Conservation (phyloP, 768 basidiomycete species). For the Rhizopogon rudus region DNA sequence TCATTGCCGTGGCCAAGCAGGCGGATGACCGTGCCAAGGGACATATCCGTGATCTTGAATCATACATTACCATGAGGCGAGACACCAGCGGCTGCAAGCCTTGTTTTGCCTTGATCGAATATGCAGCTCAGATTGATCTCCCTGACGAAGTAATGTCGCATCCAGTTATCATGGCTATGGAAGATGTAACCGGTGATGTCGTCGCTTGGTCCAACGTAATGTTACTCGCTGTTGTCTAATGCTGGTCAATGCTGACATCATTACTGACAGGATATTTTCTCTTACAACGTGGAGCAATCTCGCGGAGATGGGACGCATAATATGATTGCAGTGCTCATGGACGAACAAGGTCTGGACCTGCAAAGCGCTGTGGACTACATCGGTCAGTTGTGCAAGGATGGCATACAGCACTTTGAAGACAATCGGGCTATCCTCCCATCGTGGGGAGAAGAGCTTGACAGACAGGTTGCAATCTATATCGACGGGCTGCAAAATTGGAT, state of each 20-base stretch:
- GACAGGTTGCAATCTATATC: constrained; percentile 53
- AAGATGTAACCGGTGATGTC: constrained; percentile 45
- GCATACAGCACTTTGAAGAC: constrained; percentile 47
- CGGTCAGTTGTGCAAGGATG: constrained; percentile 53
- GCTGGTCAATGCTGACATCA: constrained; percentile 1
- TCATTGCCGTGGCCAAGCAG: constrained; percentile 37
- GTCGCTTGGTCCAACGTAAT: constrained; percentile 44
- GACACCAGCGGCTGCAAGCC: constrained; percentile 51
- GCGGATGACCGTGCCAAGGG: constrained; percentile 36
- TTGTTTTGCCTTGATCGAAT: constrained; percentile 50
- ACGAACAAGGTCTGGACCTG: constrained; percentile 48
- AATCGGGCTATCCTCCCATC: constrained; percentile 48
- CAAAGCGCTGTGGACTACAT: constrained; percentile 63
- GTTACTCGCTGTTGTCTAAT: background rate
- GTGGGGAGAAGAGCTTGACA: constrained; percentile 58
- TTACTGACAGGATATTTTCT: constrained; percentile 57
- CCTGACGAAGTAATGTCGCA: constrained; percentile 52
- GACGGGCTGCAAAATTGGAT: constrained; percentile 66
- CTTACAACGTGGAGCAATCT: constrained; percentile 72
- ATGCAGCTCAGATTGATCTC: constrained; percentile 44
- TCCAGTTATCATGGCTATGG: constrained; percentile 40
- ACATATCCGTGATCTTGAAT: constrained; percentile 40
- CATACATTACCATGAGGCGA: constrained; percentile 48
- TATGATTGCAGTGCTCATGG: constrained; percentile 69
- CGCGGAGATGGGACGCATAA: constrained; percentile 60